Evolutionary conservation across 768 basidiomycete genomes (phyloP).

Genomic region (Serendipita sp.): DNA sequence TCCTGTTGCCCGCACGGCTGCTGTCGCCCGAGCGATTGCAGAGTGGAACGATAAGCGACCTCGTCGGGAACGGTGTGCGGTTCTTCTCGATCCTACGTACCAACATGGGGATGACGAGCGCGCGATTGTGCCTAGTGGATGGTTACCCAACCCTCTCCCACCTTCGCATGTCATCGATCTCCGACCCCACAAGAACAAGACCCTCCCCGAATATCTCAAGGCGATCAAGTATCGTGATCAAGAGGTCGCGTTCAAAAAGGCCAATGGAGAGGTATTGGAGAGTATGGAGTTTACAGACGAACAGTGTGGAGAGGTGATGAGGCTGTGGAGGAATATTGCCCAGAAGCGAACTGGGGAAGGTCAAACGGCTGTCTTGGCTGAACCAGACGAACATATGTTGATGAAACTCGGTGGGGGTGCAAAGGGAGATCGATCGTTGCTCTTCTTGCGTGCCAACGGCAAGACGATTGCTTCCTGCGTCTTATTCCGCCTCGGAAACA

Average conservation of each 20-base stretch:
- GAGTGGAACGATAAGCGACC: background rate
- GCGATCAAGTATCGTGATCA: constrained; percentile 4
- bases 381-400: constrained; percentile 1
- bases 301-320: constrained; percentile 1
- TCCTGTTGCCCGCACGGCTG: background rate
- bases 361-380: background rate
- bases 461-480: constrained; percentile 4
- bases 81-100: background rate
- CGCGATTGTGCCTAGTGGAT: background rate
- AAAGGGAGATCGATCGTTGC: background rate
- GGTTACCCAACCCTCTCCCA: background rate
- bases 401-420: background rate
- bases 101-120: constrained; percentile 3
- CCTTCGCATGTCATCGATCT: constrained; percentile 2
- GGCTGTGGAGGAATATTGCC: background rate
- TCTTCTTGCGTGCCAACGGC: background rate
- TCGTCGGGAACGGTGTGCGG: background rate
- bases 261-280: background rate
- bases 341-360: background rate
- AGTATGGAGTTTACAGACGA: background rate
- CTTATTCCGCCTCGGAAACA: constrained; percentile 1
- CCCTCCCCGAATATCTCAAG: constrained; percentile 1
- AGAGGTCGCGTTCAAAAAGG: background rate
- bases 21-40: background rate
- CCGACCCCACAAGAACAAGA: background rate